phyloP scores from a whole-genome alignment of 2,329 filamentous ascomycete genomes.

The Talaromyces sp. region DNA sequence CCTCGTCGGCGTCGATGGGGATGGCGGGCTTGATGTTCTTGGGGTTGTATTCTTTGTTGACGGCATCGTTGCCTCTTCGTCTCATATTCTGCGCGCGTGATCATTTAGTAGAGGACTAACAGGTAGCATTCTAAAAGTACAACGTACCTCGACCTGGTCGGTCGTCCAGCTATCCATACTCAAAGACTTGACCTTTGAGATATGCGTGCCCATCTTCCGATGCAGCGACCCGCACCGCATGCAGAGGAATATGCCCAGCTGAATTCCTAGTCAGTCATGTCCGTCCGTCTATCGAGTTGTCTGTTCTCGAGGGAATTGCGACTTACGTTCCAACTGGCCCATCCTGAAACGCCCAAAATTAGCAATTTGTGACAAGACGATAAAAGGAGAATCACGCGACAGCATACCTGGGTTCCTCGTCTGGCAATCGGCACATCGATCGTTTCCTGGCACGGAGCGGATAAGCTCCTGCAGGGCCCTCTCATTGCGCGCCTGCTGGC shows the following conservation, averaged over 20 bases:
- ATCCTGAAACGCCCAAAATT: conserved; percentile 51
- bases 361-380: conserved; percentile 24
- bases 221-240: conserved; percentile 96
- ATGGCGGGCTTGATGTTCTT: conserved; percentile 75
- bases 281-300: conserved; percentile 5
- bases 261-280: conserved; percentile 9
- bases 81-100: conserved; percentile 75
- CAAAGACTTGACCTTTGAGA: conserved; percentile 97
- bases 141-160: conserved; percentile 87
- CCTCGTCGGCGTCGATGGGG: conserved; percentile 85
- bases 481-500: conserved; percentile 96
- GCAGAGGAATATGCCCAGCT: conserved; percentile 94
- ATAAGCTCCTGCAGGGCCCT: conserved; percentile 84
- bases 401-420: conserved; percentile 80
- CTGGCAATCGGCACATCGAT: conserved; percentile 87
- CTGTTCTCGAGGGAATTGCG: neutral
- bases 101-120: neutral
- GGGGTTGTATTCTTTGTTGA: conserved; percentile 87
- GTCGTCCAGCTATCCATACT: conserved; percentile 97
- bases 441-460: conserved; percentile 78
- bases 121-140: conserved; percentile 46
- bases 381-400: neutral
- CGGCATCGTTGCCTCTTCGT: conserved; percentile 75
- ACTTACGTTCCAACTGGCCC: conserved; percentile 90
- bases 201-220: conserved; percentile 93